Evolutionary conservation across 768 basidiomycete genomes (phyloP).

Genomic region (Termitomyces heimii): DNA sequence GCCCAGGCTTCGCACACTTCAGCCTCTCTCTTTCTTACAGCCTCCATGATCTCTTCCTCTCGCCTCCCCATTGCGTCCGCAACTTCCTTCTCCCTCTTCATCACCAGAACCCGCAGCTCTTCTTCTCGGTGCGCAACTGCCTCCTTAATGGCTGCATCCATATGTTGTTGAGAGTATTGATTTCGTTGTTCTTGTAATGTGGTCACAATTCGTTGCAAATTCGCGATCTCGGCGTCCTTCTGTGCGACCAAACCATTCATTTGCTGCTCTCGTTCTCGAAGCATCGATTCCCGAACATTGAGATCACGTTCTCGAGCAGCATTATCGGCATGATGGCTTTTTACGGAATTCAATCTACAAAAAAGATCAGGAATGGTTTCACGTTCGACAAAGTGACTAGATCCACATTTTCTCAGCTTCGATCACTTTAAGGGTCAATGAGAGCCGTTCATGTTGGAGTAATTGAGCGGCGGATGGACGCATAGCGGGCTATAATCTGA

Average conservation of each 20-base stretch:
- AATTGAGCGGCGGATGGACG: slow-evolving; percentile 78
- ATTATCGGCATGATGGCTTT: slow-evolving; percentile 52
- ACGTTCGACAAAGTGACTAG: background rate
- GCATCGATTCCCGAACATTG: slow-evolving; percentile 43
- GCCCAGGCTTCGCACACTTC: slow-evolving; percentile 61
- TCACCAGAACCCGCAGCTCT: slow-evolving; percentile 58
- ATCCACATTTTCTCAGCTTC: slow-evolving; percentile 75
- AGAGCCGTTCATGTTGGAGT: slow-evolving; percentile 72
- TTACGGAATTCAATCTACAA: slow-evolving; percentile 57
- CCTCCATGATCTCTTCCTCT: slow-evolving; percentile 69
- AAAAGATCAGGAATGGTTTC: background rate
- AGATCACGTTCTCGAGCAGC: slow-evolving; percentile 63
- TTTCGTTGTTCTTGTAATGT: slow-evolving; percentile 29
- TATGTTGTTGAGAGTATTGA: slow-evolving; percentile 26
- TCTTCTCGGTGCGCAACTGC: slow-evolving; percentile 62
- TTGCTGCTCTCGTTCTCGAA: slow-evolving; percentile 52
- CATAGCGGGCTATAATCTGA: slow-evolving; percentile 65
- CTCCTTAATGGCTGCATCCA: slow-evolving; percentile 44
- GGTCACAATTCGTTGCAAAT: slow-evolving; percentile 39
- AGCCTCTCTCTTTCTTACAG: slow-evolving; percentile 56
- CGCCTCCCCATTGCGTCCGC: slow-evolving; percentile 55
- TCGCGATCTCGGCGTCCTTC: slow-evolving; percentile 56
- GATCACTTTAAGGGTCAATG: slow-evolving; percentile 62
- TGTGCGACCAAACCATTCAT: slow-evolving; percentile 39
- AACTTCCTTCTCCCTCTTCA: slow-evolving; percentile 67